Evolutionary conservation across 2,329 filamentous ascomycete species (phyloP).

Genomic region (Verticillium tricorpus): DNA sequence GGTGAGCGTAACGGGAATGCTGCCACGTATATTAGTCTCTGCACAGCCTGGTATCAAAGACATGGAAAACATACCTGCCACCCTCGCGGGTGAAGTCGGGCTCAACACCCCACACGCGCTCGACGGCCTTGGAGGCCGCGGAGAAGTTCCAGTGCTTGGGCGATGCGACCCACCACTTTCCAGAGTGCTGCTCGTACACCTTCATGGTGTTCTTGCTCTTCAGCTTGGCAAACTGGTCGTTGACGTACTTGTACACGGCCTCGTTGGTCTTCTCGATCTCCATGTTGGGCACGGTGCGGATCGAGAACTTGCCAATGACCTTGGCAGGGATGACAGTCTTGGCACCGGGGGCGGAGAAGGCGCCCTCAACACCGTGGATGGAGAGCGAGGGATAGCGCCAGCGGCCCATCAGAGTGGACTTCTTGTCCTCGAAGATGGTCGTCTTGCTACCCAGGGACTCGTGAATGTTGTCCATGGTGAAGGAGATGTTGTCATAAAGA

Average conservation of each 20-base stretch:
- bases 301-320: constrained; percentile 97
- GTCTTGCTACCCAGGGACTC: constrained; percentile 88
- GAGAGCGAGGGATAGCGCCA: constrained; percentile 95
- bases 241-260: constrained; percentile 77
- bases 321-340: constrained; percentile 99
- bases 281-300: constrained; percentile 97
- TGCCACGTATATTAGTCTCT: constrained; percentile 25
- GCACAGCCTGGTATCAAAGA: not conserved
- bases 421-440: constrained; percentile 82
- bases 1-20: constrained; percentile 93
- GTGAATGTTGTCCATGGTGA: constrained; percentile 94
- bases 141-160: constrained; percentile 99
- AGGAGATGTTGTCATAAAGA: constrained; percentile 86
- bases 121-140: constrained; percentile 90
- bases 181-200: constrained; percentile 77
- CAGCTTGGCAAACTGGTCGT: constrained; percentile 80
- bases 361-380: constrained; percentile 90
- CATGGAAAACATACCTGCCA: constrained; percentile 61
- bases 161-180: constrained; percentile 98
- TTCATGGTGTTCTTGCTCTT: constrained; percentile 89
- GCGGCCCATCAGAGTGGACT: constrained; percentile 87
- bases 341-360: constrained; percentile 86
- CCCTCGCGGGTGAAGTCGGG: constrained; percentile 96
- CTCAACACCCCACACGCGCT: constrained; percentile 88
- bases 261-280: constrained; percentile 85